Conservation (phyloP, 306 rosid genomes). For the Citrullus amarus region DNA sequence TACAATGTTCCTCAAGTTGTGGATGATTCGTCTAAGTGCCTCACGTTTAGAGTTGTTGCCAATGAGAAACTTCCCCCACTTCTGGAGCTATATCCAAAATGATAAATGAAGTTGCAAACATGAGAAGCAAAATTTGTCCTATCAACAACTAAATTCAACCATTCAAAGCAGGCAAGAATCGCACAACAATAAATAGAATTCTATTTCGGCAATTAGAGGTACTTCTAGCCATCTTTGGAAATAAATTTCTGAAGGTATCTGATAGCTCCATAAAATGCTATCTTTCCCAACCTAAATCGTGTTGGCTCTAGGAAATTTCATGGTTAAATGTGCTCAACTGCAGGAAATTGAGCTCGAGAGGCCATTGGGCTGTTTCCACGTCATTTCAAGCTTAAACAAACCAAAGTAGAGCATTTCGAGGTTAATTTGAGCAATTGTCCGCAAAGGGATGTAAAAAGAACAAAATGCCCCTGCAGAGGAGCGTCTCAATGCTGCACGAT, state of each 20-base stretch:
- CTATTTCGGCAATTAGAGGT: not conserved
- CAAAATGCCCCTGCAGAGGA: too few species aligned
- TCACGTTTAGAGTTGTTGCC: not conserved
- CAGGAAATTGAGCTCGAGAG: too few species aligned
- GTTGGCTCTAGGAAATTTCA: too few species aligned
- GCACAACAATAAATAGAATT: not conserved
- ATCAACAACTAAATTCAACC: not conserved
- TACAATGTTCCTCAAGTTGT: not conserved
- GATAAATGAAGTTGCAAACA: not conserved
- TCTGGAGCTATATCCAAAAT: not conserved
- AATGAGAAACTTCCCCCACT: not conserved
- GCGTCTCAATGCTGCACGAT: too few species aligned
- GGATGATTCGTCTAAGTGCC: not conserved
- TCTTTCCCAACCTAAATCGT: too few species aligned
- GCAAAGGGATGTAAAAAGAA: too few species aligned
- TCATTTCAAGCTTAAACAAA: too few species aligned
- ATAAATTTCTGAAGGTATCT: not conserved
- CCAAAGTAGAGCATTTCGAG: too few species aligned
- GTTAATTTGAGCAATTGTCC: too few species aligned
- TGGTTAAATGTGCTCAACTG: too few species aligned
- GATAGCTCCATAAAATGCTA: too few species aligned
- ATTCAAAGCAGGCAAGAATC: not conserved
- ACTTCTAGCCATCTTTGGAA: not conserved
- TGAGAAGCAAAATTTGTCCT: not conserved
- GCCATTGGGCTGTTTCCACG: too few species aligned